Evolutionary conservation across 805 yeast genomes (phyloP), one percentile per base, ranked within the genome.

Genomic region (Danielia oregonensis): DNA sequence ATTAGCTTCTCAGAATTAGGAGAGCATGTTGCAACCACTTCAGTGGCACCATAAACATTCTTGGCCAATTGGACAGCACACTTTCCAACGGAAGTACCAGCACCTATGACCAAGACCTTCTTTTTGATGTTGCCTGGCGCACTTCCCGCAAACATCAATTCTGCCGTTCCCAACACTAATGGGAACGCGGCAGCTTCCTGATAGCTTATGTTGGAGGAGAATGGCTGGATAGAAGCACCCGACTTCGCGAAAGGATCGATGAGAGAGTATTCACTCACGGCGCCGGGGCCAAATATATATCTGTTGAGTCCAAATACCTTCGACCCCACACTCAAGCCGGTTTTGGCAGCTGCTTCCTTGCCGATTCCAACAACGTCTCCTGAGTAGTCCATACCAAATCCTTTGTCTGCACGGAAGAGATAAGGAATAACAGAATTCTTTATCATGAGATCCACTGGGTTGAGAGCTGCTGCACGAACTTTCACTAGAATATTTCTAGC

Each of bases 101-200:
- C 91, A 25, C 95, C 95, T 30, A 83, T 61, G 14, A 86, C 69
- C 30, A 84, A 63, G 4, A 82, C 74, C 38, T 68, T 72, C 4
- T 76, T 63, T 7, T 64, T 63, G 8, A 64, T 63, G 24, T 61
- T 63, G 15, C 74, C 58, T 19, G 57, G 63, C 8, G 28, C 17
- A 3, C 53, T 51, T 18, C 39, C 33, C 6, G 53, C 51, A 18
- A 72, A 53, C 31, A 68, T 51, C 32, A 62, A 52, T 43, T 51
- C 67, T 0, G 91, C 89, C 3, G 94, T 81, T 13, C 78, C 76
- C 44, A 72, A 76, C 0, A 76, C 79, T 43, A 81, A 57, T 0
- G 86, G 83, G 59, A 74, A 72, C 1, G 86, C 72, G 2, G 84
- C 82, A 32, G 89, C 86, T 46, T 78, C 74, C 24, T 61, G 72